phyloP scores from a whole-genome alignment of 2,329 filamentous ascomycete species.

The Nemania sp. region DNA sequence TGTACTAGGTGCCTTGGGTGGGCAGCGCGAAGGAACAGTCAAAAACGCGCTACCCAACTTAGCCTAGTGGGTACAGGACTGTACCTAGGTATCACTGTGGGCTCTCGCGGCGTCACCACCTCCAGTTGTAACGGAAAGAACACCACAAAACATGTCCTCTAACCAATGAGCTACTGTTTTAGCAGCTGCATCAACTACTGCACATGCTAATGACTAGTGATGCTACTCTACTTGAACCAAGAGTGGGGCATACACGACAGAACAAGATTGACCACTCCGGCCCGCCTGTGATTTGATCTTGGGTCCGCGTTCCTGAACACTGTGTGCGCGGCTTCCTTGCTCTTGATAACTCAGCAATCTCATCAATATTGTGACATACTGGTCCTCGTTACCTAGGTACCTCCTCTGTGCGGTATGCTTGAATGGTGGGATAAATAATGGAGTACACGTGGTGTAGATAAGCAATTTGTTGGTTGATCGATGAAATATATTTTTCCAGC shows the following conservation, averaged over 20 bases:
- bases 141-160: constrained; percentile 12
- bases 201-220: constrained; percentile 25
- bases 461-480: too few relatives aligned
- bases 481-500: too few relatives aligned
- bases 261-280: constrained; percentile 17
- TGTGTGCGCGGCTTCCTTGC: constrained; percentile 5
- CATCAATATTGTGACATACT: background rate
- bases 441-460: too few relatives aligned
- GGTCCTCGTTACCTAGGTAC: constrained; percentile 2
- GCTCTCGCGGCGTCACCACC: background rate
- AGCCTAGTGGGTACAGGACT: constrained; percentile 7
- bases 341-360: background rate
- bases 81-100: background rate
- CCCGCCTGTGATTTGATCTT: background rate
- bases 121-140: constrained; percentile 11
- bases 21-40: constrained; percentile 3
- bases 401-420: background rate
- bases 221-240: constrained; percentile 18
- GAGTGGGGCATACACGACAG: background rate
- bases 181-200: constrained; percentile 23
- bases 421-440: background rate
- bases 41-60: background rate
- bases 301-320: background rate
- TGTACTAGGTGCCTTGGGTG: too few relatives aligned
- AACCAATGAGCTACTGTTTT: constrained; percentile 14